Base-by-base conservation (phyloP, 75 land plant genomes). In the Chamaecyparis obtusa region DNA sequence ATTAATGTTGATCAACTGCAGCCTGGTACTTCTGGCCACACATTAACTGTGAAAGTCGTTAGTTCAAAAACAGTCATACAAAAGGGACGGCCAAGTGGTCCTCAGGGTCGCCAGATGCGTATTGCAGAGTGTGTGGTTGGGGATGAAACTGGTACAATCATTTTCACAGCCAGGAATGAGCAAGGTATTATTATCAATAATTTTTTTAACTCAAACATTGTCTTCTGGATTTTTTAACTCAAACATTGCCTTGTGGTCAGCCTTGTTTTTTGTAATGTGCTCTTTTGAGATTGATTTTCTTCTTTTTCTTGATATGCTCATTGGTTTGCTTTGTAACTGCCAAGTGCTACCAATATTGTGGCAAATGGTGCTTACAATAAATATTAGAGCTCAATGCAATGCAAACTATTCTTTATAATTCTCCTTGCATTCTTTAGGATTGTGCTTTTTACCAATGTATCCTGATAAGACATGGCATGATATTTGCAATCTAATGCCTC, bases 1-100 rank as follows among this genome's bases (percentile, higher is more conserved):
- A 88, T 88, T 3, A 95, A 95, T 87, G 96, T 95, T 56, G 95
- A 93, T 69, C 93, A 95, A 87, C 93, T 95, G 60, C 91, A 92
- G 37, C 96, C 96, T 14, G 92, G 90, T 3, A 91, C 93, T 3
- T 84, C 85, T 39, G 96, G 95, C 17, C 95, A 92, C 84, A 95
- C 91, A 43, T 84, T 95, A 67, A 86, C 86, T n/a, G 95, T 94
- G 32, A 95, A 95, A 87, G 96, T 95, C 36, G 92, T 95, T 33
- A 89, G 84, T 54, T 87, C 96, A 5, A 94, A 95, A 86, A 87
- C 90, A 89, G 90, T 95, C 8, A 44, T 89, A 43, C 94, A 87
- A 90, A 95, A 89, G 86, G 94, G 92, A 9, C 93, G 97, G 10
- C 83, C 96, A 0, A 92, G 92, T 89, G 92, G 93, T 1, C 90